Evolutionary conservation across 2,329 filamentous ascomycete species (phyloP).

Genomic region (Lecanoromycetidae sp.): DNA sequence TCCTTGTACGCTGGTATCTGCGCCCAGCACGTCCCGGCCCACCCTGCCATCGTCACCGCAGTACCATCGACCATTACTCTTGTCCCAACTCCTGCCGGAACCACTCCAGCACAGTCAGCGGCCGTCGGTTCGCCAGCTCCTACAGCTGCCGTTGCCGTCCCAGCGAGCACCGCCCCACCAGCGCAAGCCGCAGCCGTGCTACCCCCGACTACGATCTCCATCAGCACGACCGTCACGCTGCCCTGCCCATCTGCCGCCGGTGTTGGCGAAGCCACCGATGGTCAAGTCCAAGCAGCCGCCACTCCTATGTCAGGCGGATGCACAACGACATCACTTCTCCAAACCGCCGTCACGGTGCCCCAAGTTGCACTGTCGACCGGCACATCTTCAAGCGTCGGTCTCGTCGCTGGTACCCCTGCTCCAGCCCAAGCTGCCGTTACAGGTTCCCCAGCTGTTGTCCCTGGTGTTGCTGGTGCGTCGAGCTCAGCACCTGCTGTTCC

Average conservation of each 20-base stretch:
- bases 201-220: slow-evolving; percentile 14
- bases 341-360: slow-evolving; percentile 25
- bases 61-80: slow-evolving; percentile 51
- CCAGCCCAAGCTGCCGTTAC: slow-evolving; percentile 16
- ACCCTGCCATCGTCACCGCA: slow-evolving; percentile 75
- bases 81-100: slow-evolving; percentile 38
- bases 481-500: background rate
- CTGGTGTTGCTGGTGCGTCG: background rate
- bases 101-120: background rate
- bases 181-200: slow-evolving; percentile 19
- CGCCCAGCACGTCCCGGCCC: slow-evolving; percentile 57
- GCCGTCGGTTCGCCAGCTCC: background rate
- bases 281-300: slow-evolving; percentile 30
- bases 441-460: background rate
- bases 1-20: slow-evolving; percentile 88
- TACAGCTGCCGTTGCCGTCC: background rate
- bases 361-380: slow-evolving; percentile 16
- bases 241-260: slow-evolving; percentile 23
- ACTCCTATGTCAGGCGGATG: slow-evolving; percentile 15
- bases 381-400: slow-evolving; percentile 8
- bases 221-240: slow-evolving; percentile 32
- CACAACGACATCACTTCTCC: slow-evolving; percentile 22
- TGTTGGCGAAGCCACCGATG: slow-evolving; percentile 30
- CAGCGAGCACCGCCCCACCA: slow-evolving; percentile 2
- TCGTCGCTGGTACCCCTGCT: slow-evolving; percentile 16